These are phyloP conservation scores for Acephala macrosclerotiorum DNA, from an alignment of 2,329 filamentous ascomycete genomes.

Conservation along the genomic window DNA sequence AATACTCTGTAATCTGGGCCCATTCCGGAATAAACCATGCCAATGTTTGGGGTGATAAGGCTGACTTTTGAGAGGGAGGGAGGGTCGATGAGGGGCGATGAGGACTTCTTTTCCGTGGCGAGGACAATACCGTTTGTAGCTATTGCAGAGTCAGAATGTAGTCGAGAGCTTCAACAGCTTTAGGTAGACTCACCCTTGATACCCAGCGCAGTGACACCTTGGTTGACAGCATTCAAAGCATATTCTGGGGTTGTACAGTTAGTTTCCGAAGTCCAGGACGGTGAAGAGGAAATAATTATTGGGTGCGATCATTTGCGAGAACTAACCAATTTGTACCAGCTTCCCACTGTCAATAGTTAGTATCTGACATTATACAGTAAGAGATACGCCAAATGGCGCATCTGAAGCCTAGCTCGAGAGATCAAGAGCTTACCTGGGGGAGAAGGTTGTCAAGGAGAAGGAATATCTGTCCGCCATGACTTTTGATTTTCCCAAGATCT, in stretches of 20 bases:
- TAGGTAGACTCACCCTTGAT: conserved; percentile 80
- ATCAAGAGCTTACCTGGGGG: conserved; percentile 79
- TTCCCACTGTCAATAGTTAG: conserved; percentile 74
- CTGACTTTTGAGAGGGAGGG: conserved; percentile 96
- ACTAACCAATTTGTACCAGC: conserved; percentile 94
- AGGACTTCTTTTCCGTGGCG: conserved; percentile 99
- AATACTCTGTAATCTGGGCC: conserved; percentile 97
- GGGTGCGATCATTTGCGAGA: not conserved
- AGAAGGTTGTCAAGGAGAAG: conserved; percentile 99
- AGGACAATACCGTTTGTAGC: conserved; percentile 99
- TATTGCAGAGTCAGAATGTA: conserved; percentile 47
- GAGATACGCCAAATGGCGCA: conserved; percentile 24
- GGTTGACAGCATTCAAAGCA: conserved; percentile 98
- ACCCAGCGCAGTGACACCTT: conserved; percentile 96
- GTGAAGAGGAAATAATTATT: conserved; percentile 16
- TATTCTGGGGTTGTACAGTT: conserved; percentile 72
- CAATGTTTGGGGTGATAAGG: conserved; percentile 97
- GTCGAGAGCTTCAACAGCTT: not conserved
- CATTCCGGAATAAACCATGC: conserved; percentile 99
- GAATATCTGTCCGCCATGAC: conserved; percentile 98
- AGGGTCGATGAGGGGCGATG: conserved; percentile 94
- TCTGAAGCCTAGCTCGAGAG: not conserved
- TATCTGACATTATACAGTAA: conserved; percentile 22
- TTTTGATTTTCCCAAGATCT: conserved; percentile 32
- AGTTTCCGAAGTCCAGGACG: conserved; percentile 15